Conservation (phyloP, 148 eudicot species). For the Vaccinium myrtillus region DNA sequence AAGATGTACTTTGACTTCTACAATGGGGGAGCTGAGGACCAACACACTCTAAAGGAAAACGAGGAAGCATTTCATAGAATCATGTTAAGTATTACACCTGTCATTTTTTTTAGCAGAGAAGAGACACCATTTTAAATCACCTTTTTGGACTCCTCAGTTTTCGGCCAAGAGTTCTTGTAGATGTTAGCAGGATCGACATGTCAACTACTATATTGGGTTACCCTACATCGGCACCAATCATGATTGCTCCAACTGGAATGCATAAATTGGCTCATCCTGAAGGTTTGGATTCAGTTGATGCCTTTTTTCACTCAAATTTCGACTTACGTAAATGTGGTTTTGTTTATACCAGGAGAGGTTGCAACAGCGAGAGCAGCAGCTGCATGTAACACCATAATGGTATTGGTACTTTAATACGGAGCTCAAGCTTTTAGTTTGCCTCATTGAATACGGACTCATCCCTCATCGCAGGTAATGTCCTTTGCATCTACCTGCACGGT, state of each 20-base stretch:
- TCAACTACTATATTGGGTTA: no score
- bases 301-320: no score
- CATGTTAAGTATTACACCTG: conserved; percentile 29
- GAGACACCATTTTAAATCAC: background rate
- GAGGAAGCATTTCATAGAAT: conserved; percentile 55
- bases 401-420: background rate
- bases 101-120: background rate
- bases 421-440: background rate
- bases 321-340: no score
- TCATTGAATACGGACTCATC: background rate
- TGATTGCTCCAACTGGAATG: conserved; percentile 61
- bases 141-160: conserved; percentile 35
- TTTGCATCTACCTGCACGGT: conserved; percentile 15
- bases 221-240: no score
- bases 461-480: conserved; percentile 49
- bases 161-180: conserved; percentile 57
- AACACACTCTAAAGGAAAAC: conserved; percentile 62
- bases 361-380: conserved; percentile 88
- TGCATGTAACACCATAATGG: conserved; percentile 67
- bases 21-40: conserved; percentile 78
- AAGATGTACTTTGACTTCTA: conserved; percentile 77
- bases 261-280: conserved; percentile 70
- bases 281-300: conserved; percentile 28
- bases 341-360: background rate
- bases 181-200: no score